A percentile compares a stretch with the other conserved stretches of the same genome.
phyloP scores from a whole-genome alignment of 768 basidiomycete species.

The Tubosaeta sp. region DNA sequence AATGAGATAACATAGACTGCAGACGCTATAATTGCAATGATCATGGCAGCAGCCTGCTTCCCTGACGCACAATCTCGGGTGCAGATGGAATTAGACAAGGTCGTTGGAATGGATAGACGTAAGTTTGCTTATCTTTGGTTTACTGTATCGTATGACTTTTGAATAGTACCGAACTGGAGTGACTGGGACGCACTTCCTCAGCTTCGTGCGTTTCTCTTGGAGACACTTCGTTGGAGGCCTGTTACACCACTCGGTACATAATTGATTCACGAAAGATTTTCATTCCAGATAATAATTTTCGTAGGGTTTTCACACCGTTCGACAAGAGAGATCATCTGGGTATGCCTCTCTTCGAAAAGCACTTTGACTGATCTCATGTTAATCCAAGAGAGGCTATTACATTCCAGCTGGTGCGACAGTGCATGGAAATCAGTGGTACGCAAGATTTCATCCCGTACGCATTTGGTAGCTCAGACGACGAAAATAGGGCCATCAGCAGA shows the following conservation, averaged over 20 bases:
- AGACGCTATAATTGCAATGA: background rate
- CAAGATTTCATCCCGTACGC: no score
- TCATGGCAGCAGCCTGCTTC: constrained; percentile 20
- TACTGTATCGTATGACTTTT: background rate
- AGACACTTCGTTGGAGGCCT: constrained; percentile 37
- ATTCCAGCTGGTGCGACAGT: constrained; percentile 25
- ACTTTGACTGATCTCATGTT: constrained; percentile 22
- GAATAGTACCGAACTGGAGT: constrained; percentile 33
- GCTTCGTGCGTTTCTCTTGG: constrained; percentile 35
- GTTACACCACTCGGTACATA: constrained; percentile 23
- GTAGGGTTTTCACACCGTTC: constrained; percentile 54
- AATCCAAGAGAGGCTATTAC: constrained; percentile 11
- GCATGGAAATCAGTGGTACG: constrained; percentile 19
- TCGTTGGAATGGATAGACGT: constrained; percentile 22
- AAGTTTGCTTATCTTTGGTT: background rate
- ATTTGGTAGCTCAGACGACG: background rate
- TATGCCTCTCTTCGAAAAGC: constrained; percentile 19
- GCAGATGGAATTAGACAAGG: background rate
- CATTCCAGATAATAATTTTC: background rate
- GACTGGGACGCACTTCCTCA: constrained; percentile 33
- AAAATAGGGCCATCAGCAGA: constrained; percentile 44
- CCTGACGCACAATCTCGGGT: background rate
- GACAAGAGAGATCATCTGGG: constrained; percentile 62
- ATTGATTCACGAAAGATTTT: no score
- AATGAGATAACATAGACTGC: background rate